Evolutionary conservation across 2,329 filamentous ascomycete genomes (phyloP), one percentile per base, ranked within the genome.

Genomic region (Aspergillus sp.): DNA sequence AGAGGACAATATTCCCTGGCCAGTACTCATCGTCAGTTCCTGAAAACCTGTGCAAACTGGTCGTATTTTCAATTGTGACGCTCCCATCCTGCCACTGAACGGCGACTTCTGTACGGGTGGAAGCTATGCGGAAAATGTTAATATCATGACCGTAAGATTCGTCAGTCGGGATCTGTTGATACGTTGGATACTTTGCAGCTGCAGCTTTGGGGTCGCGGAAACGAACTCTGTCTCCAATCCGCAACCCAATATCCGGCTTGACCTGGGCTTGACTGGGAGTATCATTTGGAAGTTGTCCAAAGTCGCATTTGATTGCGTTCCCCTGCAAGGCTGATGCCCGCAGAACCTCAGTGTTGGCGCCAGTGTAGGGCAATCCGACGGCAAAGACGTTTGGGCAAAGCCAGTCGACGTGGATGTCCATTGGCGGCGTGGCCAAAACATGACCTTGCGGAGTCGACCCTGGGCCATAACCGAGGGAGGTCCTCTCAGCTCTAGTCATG

Each of bases 81-180:
- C 74, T 75, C 14, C 79, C 71, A 60, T 85, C 80, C 59, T 85
- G 82, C 83, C 83, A 86, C 54, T 79, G 76, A 4, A 85, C 78
- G 1, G 70, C 77, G 11, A 78, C 77, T n/a, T 70, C 67, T 2
- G 80, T 80, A 17, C 69, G 70, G 10, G 77, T 79, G 30, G 72
- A 71, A 47, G 77, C 69, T 47, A 85, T 71, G 11, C 77, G 73
- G 57, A 79, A 83, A 2, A 82, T 74, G 54, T 85, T 85, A 56
- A 84, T 65, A 57, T 86, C 82, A 61, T 80, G 83, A 1, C 81
- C 82, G 38, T 79, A 68, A 8, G 75, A 77, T 19, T 78, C 71
- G 3, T 73, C 73, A 9, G 75, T 66, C 20, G 78, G 69, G 24
- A 82, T 73, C 17, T 70, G 70, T 13, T 68, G 66, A 40, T 82